Conservation (phyloP, 2,329 filamentous ascomycete species). For the Annulohypoxylon truncatum region DNA sequence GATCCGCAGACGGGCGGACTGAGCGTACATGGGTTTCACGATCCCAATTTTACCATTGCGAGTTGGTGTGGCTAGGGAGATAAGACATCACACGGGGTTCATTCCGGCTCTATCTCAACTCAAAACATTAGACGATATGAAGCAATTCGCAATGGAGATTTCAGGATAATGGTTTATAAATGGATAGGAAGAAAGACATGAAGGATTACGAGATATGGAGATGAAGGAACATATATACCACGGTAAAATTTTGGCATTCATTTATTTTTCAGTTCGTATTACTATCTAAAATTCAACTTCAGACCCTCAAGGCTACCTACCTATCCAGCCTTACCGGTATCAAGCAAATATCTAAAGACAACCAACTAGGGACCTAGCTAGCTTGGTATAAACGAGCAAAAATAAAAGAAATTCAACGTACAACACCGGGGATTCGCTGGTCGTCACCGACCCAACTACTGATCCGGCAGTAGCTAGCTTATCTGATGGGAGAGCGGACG, state of each 20-base stretch:
- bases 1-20: conserved; percentile 55
- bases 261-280: not conserved
- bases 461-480: too few species aligned
- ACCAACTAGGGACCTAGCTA: too few species aligned
- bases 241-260: conserved; percentile 14
- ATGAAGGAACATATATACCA: conserved; percentile 22
- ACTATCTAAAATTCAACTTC: not conserved
- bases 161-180: not conserved
- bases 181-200: not conserved
- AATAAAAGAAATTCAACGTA: too few species aligned
- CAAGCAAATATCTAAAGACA: too few species aligned
- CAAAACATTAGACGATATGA: conserved; percentile 20
- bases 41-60: conserved; percentile 50
- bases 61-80: conserved; percentile 46
- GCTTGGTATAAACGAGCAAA: too few species aligned
- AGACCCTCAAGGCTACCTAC: not conserved
- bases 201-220: conserved; percentile 3
- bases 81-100: not conserved
- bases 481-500: too few species aligned
- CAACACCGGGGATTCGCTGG: too few species aligned
- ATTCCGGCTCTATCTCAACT: conserved; percentile 10
- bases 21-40: conserved; percentile 54
- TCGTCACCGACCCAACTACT: too few species aligned
- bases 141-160: conserved; percentile 32
- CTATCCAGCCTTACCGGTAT: not conserved